A percentile compares a stretch with the other conserved stretches of the same genome.
Conservation (phyloP, 2,329 filamentous ascomycete species). For the Didymella pomorum region DNA sequence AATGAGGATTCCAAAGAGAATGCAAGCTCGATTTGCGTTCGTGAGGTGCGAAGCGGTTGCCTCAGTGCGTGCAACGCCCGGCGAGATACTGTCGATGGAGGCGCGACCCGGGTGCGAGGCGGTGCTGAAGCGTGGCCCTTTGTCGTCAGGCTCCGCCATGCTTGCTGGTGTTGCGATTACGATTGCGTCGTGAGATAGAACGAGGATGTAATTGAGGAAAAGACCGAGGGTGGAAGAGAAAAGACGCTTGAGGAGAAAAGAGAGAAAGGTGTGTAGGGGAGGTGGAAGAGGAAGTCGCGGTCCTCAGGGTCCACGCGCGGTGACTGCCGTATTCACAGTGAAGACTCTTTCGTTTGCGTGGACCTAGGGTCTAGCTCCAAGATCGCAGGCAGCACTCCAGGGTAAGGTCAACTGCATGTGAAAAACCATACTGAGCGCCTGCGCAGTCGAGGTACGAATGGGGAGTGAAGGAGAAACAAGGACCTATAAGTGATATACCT, state of each 20-base stretch:
- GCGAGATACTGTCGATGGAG: slow-evolving; percentile 34
- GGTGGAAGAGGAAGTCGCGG: not conserved
- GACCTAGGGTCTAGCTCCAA: not conserved
- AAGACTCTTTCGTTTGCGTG: not conserved
- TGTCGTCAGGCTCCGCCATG: not conserved
- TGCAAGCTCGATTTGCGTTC: slow-evolving; percentile 60
- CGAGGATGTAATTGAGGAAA: not conserved
- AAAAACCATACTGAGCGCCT: not conserved
- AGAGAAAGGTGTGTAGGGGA: not conserved
- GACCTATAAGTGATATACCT: not conserved
- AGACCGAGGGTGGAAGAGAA: not conserved
- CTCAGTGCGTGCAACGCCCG: slow-evolving; percentile 68
- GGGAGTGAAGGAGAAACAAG: not conserved
- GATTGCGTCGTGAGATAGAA: not conserved
- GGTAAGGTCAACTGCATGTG: not conserved
- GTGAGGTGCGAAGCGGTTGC: slow-evolving; percentile 64
- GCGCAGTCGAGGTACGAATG: not conserved
- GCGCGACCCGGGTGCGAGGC: not conserved
- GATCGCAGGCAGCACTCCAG: not conserved
- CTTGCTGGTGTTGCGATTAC: not conserved
- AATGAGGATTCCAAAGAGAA: slow-evolving; percentile 69
- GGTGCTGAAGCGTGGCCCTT: not conserved
- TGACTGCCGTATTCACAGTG: slow-evolving; percentile 3
- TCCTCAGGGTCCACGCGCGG: not conserved
- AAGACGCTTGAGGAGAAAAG: not conserved